Evolutionary conservation across 768 basidiomycete species (phyloP), one percentile per base, ranked within the genome.

Genomic region (Trametes meyenii): DNA sequence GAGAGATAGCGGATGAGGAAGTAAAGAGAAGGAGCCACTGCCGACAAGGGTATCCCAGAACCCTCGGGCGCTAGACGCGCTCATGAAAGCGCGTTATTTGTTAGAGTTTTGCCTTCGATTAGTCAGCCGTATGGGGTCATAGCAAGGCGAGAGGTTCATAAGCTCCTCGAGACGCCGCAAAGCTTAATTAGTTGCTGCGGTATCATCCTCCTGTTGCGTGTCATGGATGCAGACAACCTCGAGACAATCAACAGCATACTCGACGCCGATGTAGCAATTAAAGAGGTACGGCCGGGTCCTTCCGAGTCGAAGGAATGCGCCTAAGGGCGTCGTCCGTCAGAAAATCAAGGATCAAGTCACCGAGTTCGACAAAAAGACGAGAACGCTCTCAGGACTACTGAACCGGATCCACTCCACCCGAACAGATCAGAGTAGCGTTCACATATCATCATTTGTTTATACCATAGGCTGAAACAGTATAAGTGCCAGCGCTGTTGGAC

Each of bases 331-430:
- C 48, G 7, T 66, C n/a, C n/a, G n/a, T n/a, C n/a, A 94, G 92
- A 90, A 85, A 86, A 88, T 94, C 74, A 89, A 84, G 67, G 89
- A 90, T 29, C 85, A 89, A 72, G 86, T 89, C 40, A 80, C 79
- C 24, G 84, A 87, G 68, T 77, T 93, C 2, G 91, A 93, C 73
- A 92, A 88, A 74, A 88, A 86, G 70, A 79, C 85, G 7, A 83
- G 92, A 17, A 79, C 79, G 3, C 86, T 92, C 78, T 78, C 83
- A n/a, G 89, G 89, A n/a, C 71, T 85, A 43, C 77, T 94, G 56
- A 92, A 89, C 77, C 89, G 84, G 66, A 85, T 93, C 13, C 92
- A 94, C 68, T 90, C 89, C 6, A 93, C 91, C 3, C 83, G 84
- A 7, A 69, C 77, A 3, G 75, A 81, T 48, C 78, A 81, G 55